Evolutionary conservation across 2,329 filamentous ascomycete genomes (phyloP).

Genomic region (Fusarium tupiense): DNA sequence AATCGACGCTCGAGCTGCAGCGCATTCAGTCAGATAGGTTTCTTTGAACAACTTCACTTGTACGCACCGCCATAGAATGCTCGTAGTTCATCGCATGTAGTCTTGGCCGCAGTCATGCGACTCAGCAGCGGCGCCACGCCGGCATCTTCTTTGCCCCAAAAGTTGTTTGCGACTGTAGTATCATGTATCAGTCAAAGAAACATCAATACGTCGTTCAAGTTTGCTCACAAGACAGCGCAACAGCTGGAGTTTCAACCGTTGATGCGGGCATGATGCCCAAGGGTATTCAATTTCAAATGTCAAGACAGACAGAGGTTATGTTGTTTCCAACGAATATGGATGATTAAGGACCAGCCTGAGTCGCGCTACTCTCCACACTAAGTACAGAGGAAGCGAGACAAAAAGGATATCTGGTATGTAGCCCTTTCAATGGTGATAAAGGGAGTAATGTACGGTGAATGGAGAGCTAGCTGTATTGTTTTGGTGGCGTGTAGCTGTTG

Average conservation of each 20-base stretch:
- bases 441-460: slow-evolving; percentile 9
- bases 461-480: slow-evolving; percentile 32
- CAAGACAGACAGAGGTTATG: neutral
- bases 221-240: slow-evolving; percentile 72
- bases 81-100: slow-evolving; percentile 92
- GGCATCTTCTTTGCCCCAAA: slow-evolving; percentile 99
- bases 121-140: slow-evolving; percentile 91
- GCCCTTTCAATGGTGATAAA: slow-evolving; percentile 28
- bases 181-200: slow-evolving; percentile 24
- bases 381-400: slow-evolving; percentile 28
- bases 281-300: slow-evolving; percentile 11
- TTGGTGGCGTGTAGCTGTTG: slow-evolving; percentile 34
- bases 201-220: neutral
- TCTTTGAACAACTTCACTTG: neutral
- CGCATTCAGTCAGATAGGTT: neutral
- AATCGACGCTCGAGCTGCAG: slow-evolving; percentile 82
- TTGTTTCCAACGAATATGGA: slow-evolving; percentile 10
- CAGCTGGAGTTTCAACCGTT: slow-evolving; percentile 69
- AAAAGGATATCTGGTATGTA: slow-evolving; percentile 4
- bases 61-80: slow-evolving; percentile 83
- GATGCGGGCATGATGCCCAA: slow-evolving; percentile 66
- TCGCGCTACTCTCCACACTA: slow-evolving; percentile 31
- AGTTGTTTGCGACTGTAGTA: slow-evolving; percentile 90
- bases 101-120: slow-evolving; percentile 94
- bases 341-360: slow-evolving; percentile 36